Base-by-base conservation (phyloP, 2,329 filamentous ascomycete genomes). In the Ploettnerulaceae sp. region DNA sequence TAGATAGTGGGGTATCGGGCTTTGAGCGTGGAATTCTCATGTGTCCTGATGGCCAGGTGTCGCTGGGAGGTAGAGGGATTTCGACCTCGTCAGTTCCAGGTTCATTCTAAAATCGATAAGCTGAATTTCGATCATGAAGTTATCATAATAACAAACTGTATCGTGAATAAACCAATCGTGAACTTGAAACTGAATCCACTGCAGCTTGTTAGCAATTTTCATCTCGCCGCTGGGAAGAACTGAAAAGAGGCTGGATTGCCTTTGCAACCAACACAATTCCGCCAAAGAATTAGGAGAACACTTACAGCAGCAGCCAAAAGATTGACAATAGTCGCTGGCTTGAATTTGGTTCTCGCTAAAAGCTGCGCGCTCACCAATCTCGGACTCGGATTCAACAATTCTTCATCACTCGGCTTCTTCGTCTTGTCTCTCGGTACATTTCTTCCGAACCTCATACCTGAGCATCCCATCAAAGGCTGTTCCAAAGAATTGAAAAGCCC, bases 151-250 rank as follows among this genome's bases (percentile, higher is more conserved):
- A n/a, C 35, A 3, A 26, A 46, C 44, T 6, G 35, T 26, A 18
- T 53, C 50, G 21, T 53, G 50, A n/a, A 33, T 38, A 14, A 49
- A 43, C 50, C 49, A 49, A 34, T 50, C 50, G 11, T 53, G 50
- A n/a, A 45, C 33, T 15, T 53, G 50, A 22, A 53, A 53, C 20
- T 53, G 50, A 20, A 53, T 53, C 50, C 50, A 53, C 14, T n/a
- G n/a, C n/a, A n/a, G n/a, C n/a, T n/a, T n/a, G n/a, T n/a, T n/a
- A n/a, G n/a, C n/a, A n/a, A n/a, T n/a, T n/a, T n/a, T n/a, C n/a
- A n/a, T n/a, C n/a, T n/a, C n/a, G n/a, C n/a, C n/a, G n/a, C n/a
- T n/a, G n/a, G n/a, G n/a, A n/a, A n/a, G n/a, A n/a, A n/a, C n/a
- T n/a, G n/a, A n/a, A n/a, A n/a, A n/a, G n/a, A n/a, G n/a, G n/a